These are phyloP conservation scores for Drosera capensis DNA, from an alignment of 148 eudicot genomes.

Conservation along the genomic window DNA sequence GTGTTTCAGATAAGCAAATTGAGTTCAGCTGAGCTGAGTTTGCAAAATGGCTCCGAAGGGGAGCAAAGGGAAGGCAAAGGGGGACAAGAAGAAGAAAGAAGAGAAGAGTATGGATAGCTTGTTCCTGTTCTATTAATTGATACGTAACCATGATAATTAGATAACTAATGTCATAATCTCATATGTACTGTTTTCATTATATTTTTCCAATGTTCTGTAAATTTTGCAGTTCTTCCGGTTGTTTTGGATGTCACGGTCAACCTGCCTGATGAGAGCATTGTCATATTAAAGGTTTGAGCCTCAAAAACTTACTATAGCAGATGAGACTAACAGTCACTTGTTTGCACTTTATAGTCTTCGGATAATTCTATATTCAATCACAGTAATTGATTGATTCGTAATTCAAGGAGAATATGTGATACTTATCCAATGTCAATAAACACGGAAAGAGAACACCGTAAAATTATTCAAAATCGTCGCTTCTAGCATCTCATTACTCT, in stretches of 20 bases:
- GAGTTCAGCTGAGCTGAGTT: neutral
- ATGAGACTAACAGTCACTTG: too few species aligned
- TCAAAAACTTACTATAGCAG: neutral
- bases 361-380: too few species aligned
- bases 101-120: slow-evolving; percentile 52
- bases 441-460: too few species aligned
- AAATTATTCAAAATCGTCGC: too few species aligned
- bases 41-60: slow-evolving; percentile 80
- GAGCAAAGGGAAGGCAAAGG: slow-evolving; percentile 81
- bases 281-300: slow-evolving; percentile 59
- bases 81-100: slow-evolving; percentile 97
- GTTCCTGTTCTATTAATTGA: neutral
- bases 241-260: slow-evolving; percentile 62
- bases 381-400: too few species aligned
- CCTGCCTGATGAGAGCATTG: slow-evolving; percentile 73
- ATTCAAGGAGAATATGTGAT: too few species aligned
- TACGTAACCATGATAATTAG: neutral
- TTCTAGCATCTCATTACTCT: too few species aligned
- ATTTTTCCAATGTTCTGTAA: neutral
- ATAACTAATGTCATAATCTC: neutral
- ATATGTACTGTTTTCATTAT: neutral
- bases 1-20: too few species aligned
- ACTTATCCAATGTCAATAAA: too few species aligned
- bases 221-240: slow-evolving; percentile 75
- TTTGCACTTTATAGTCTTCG: too few species aligned